Percentiles rank a stretch among this genome's conserved stretches.
phyloP scores from a whole-genome alignment of 2,329 filamentous ascomycete genomes.

The Seiridium cupressi region DNA sequence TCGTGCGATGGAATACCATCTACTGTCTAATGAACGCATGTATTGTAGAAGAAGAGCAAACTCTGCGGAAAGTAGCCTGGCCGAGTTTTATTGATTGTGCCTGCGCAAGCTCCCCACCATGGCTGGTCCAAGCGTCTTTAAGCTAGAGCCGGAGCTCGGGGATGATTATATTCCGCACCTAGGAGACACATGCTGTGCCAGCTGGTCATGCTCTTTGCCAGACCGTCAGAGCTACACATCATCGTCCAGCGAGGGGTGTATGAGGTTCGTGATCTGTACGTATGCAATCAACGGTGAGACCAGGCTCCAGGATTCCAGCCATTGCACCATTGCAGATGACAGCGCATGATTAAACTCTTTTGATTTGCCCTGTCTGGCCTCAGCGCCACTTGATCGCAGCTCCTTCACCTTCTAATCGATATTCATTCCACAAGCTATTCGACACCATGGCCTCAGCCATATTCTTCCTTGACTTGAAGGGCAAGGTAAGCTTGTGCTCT shows the following conservation, averaged over 20 bases:
- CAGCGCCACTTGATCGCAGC: slow-evolving; percentile 27
- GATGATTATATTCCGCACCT: too few species aligned
- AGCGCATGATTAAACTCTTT: slow-evolving; percentile 16
- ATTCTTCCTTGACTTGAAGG: slow-evolving; percentile 99
- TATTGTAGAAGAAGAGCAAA: slow-evolving; percentile 37
- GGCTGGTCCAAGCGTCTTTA: background rate
- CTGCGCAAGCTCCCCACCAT: background rate
- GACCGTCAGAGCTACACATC: slow-evolving; percentile 1
- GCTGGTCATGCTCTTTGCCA: background rate
- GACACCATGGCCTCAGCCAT: slow-evolving; percentile 87
- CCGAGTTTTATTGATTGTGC: background rate
- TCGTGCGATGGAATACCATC: slow-evolving; percentile 52
- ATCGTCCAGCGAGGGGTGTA: slow-evolving; percentile 4
- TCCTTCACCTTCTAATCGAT: slow-evolving; percentile 14
- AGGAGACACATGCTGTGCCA: background rate
- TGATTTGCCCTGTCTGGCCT: slow-evolving; percentile 20
- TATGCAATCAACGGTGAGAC: background rate
- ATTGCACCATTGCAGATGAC: slow-evolving; percentile 11
- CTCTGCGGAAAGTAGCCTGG: background rate
- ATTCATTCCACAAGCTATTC: slow-evolving; percentile 21
- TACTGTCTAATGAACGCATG: slow-evolving; percentile 87
- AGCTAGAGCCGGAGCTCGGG: background rate
- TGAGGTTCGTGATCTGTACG: slow-evolving; percentile 1
- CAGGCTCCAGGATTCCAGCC: slow-evolving; percentile 8
- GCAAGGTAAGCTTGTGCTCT: slow-evolving; percentile 67